Percentiles rank a stretch among this genome's conserved stretches.
Evolutionary conservation across 768 basidiomycete species (phyloP).

Genomic region (Leccinum variicolor): DNA sequence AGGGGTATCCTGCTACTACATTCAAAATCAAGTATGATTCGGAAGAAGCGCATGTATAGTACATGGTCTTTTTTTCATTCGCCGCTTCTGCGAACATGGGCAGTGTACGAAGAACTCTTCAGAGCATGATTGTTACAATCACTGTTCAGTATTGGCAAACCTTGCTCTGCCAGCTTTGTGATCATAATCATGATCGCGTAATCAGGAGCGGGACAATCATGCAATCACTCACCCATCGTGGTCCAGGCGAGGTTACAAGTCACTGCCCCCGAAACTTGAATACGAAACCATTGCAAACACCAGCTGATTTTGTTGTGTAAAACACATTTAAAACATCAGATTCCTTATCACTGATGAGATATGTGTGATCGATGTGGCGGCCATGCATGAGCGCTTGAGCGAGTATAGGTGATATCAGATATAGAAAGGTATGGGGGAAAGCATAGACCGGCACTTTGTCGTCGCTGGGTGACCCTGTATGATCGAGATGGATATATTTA

Average conservation of each 20-base stretch:
- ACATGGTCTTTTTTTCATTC: neutral
- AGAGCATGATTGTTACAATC: neutral
- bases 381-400: constrained; percentile 2
- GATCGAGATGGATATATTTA: neutral
- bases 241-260: neutral
- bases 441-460: neutral
- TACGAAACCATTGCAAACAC: neutral
- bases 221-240: neutral
- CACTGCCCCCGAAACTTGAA: neutral
- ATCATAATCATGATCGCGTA: neutral
- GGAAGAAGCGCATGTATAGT: neutral
- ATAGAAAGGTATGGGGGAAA: neutral
- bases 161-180: neutral
- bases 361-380: constrained; percentile 5
- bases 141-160: neutral
- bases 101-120: neutral
- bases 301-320: neutral
- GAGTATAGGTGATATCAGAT: constrained; percentile 7
- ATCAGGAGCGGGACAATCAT: neutral
- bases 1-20: neutral
- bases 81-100: neutral
- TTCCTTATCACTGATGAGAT: neutral
- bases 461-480: neutral
- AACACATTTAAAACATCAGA: neutral
- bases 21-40: neutral